phyloP scores from a whole-genome alignment of 1,284 basidiomycete genomes.

The Stygiomarasmius scandens region DNA sequence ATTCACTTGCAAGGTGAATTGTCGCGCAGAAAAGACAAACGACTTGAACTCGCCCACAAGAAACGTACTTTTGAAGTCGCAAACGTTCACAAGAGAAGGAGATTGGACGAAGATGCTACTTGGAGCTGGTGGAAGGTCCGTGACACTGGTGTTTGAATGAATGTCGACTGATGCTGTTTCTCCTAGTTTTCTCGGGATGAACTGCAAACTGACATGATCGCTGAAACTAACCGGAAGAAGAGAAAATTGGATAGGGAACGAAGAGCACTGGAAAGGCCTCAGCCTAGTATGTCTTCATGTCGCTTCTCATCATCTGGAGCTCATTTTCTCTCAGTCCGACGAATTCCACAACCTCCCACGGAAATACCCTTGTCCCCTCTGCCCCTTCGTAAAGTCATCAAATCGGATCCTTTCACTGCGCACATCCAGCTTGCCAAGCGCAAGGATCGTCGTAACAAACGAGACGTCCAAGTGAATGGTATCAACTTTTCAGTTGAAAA shows the following conservation, averaged over 20 bases:
- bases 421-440: constrained; percentile 3
- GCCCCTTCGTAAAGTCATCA: constrained; percentile 53
- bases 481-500: neutral
- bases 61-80: constrained; percentile 67
- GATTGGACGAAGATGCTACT: constrained; percentile 62
- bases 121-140: constrained; percentile 82
- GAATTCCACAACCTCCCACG: constrained; percentile 40
- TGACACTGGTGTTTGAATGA: constrained; percentile 11
- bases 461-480: neutral
- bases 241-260: constrained; percentile 82
- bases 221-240: constrained; percentile 81
- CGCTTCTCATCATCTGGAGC: constrained; percentile 10
- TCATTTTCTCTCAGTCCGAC: constrained; percentile 40
- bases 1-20: constrained; percentile 78
- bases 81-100: constrained; percentile 57
- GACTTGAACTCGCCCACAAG: constrained; percentile 70
- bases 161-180: constrained; percentile 9
- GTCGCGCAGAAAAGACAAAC: constrained; percentile 70
- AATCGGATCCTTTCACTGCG: constrained; percentile 33
- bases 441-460: constrained; percentile 14
- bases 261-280: constrained; percentile 71
- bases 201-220: constrained; percentile 81
- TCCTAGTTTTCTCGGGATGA: constrained; percentile 65
- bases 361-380: constrained; percentile 30
- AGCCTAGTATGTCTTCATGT: constrained; percentile 51